phyloP scores from a whole-genome alignment of 2,329 filamentous ascomycete species.

The Microascus cirrosus region DNA sequence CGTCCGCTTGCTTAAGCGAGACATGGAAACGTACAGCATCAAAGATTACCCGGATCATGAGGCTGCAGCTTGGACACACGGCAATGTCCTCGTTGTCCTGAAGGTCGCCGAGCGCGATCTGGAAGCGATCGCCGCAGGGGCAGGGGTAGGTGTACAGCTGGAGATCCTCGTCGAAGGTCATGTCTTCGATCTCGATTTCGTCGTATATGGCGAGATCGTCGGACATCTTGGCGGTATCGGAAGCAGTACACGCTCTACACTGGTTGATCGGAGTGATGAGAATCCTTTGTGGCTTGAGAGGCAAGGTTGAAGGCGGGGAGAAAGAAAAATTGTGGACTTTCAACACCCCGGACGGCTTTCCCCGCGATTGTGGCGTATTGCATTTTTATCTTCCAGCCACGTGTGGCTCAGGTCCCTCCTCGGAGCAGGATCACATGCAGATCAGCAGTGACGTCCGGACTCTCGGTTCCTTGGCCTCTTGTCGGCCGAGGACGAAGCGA shows the following conservation, averaged over 20 bases:
- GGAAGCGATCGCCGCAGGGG: conserved; percentile 93
- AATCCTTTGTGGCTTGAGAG: background rate
- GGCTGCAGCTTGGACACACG: conserved; percentile 93
- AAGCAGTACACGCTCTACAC: too few species aligned
- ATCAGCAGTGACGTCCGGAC: background rate
- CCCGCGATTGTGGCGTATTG: background rate
- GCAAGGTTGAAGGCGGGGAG: background rate
- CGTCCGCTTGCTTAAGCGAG: too few species aligned
- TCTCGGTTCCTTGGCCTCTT: background rate
- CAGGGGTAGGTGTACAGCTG: conserved; percentile 95
- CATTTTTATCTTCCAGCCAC: background rate
- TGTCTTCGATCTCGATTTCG: conserved; percentile 97
- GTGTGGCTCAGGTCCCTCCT: background rate
- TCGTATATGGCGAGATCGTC: conserved; percentile 67
- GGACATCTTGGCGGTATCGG: conserved; percentile 33
- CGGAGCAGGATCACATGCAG: background rate
- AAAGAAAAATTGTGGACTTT: background rate
- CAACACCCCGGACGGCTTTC: background rate
- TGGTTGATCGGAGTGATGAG: too few species aligned
- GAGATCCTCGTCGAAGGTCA: conserved; percentile 74
- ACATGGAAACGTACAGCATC: conserved; percentile 51
- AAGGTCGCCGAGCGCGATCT: conserved; percentile 76
- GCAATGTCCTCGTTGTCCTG: conserved; percentile 85
- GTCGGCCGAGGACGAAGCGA: background rate
- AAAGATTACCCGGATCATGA: conserved; percentile 94